Evolutionary conservation across 2,329 filamentous ascomycete species (phyloP).

Genomic region (Aaosphaeria arxii): DNA sequence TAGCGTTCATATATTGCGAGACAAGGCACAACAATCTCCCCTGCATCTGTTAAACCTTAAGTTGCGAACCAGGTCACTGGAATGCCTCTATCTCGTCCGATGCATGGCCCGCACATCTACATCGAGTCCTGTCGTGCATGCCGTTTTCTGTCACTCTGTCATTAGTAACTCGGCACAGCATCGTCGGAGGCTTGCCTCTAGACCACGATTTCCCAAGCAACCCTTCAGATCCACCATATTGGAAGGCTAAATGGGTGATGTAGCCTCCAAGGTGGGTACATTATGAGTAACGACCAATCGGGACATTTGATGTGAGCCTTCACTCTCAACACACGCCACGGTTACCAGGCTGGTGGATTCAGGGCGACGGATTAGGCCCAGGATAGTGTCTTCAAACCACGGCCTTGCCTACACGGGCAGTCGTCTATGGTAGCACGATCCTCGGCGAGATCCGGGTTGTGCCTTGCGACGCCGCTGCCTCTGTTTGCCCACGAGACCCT

Average conservation of each 20-base stretch:
- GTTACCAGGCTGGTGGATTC: conserved; percentile 9
- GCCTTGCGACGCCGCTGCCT: conserved; percentile 8
- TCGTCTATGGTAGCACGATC: conserved; percentile 18
- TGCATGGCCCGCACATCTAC: conserved; percentile 7
- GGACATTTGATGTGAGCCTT: conserved; percentile 23
- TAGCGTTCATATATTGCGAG: conserved; percentile 7
- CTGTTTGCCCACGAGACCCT: conserved; percentile 16
- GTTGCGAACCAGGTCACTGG: conserved; percentile 26
- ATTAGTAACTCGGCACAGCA: conserved; percentile 16
- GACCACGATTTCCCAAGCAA: conserved; percentile 8
- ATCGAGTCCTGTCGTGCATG: conserved; percentile 25
- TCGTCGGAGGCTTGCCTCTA: conserved; percentile 10
- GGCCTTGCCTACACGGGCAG: conserved; percentile 9
- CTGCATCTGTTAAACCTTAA: conserved; percentile 3
- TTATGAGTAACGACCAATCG: conserved; percentile 14
- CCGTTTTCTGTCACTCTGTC: conserved; percentile 36
- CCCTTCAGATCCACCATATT: conserved; percentile 12
- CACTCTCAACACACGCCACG: conserved; percentile 12
- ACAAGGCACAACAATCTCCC: conserved; percentile 15
- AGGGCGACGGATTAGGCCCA: conserved; percentile 2
- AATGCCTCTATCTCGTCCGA: conserved; percentile 4
- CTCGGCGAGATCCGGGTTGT: conserved; percentile 18
- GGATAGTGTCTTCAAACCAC: conserved; percentile 6
- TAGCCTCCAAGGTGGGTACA: conserved; percentile 15
- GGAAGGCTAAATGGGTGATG: conserved; percentile 10